Conservation (phyloP, 2,329 filamentous ascomycete species). For the Dryadomyces quercivorus region DNA sequence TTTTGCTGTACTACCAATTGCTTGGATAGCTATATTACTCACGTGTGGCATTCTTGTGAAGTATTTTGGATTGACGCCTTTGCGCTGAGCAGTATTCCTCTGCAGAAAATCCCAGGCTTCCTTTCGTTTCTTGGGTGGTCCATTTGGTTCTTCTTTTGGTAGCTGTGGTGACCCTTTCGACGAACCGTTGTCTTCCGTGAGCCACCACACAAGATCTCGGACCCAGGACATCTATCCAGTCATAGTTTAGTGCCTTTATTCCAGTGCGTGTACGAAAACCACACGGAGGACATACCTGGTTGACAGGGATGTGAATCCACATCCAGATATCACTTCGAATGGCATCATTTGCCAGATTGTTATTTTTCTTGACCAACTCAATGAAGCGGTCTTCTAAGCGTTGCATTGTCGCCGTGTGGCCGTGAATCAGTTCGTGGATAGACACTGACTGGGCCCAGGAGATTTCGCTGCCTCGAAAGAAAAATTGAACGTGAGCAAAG, state of each 20-base stretch:
- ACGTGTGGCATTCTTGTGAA: neutral
- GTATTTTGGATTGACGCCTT: neutral
- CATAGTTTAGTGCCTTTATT: neutral
- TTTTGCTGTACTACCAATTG: too few species aligned
- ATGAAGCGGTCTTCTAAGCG: neutral
- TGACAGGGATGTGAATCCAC: constrained; percentile 3
- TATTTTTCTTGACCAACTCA: neutral
- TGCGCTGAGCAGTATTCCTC: neutral
- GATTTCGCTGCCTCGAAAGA: neutral
- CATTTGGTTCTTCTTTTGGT: neutral
- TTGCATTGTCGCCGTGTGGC: neutral
- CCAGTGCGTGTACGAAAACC: neutral
- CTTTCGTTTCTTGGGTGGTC: neutral
- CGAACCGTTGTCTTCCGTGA: neutral
- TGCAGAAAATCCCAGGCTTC: neutral
- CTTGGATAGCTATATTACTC: too few species aligned
- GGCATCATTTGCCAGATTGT: neutral
- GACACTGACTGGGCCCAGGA: neutral
- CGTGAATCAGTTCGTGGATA: neutral
- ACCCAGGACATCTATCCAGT: constrained; percentile 1
- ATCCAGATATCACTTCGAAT: neutral
- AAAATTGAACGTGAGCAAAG: neutral
- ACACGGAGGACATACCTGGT: neutral
- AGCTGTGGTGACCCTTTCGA: too few species aligned
- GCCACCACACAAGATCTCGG: neutral